A percentile compares a stretch with the other conserved stretches of the same genome.
Conservation (phyloP, 75 land plant genomes). For the Pinus tabuliformis region DNA sequence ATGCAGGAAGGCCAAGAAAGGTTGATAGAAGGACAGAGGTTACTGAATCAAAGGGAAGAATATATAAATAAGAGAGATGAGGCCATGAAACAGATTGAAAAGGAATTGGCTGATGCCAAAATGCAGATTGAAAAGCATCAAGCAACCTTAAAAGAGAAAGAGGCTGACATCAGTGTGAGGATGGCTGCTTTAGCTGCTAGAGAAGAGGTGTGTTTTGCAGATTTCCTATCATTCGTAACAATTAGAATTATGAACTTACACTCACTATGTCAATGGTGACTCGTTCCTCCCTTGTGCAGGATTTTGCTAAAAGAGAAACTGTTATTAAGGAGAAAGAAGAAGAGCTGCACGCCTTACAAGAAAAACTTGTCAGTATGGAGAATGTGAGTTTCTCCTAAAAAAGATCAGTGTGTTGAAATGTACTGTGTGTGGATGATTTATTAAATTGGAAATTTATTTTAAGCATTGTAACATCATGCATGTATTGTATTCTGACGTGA, state of each 20-base stretch:
- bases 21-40: slow-evolving; percentile 60
- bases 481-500: too few species aligned
- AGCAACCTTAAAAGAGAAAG: too few species aligned
- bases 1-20: slow-evolving; percentile 78
- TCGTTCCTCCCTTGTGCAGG: background rate
- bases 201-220: slow-evolving; percentile 8
- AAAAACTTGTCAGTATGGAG: slow-evolving; percentile 63
- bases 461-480: too few species aligned
- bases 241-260: background rate
- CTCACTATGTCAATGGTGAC: too few species aligned
- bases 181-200: too few species aligned
- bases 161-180: too few species aligned
- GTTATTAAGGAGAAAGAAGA: slow-evolving; percentile 58
- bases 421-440: background rate
- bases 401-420: background rate
- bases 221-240: background rate
- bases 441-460: background rate
- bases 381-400: slow-evolving; percentile 33
- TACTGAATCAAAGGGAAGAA: slow-evolving; percentile 82
- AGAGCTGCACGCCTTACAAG: slow-evolving; percentile 57
- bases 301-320: slow-evolving; percentile 25
- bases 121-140: slow-evolving; percentile 22
- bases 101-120: slow-evolving; percentile 55
- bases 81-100: slow-evolving; percentile 51
- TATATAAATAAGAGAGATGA: slow-evolving; percentile 57